Conservation (phyloP, 441 rosid genomes). For the Populus tomentosa region DNA sequence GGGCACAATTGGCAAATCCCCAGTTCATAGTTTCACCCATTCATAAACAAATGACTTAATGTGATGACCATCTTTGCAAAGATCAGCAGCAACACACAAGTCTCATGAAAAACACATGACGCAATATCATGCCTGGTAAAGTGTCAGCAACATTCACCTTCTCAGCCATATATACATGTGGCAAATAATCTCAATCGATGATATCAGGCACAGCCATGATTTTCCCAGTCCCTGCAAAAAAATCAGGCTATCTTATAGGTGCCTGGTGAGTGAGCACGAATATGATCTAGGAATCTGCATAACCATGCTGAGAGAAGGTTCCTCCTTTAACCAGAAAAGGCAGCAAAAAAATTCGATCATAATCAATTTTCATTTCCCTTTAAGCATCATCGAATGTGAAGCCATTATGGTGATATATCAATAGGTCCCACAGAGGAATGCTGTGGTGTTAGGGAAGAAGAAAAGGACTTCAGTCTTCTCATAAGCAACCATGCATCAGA, state of each 20-base stretch:
- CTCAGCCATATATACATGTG: neutral
- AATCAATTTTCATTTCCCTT: neutral
- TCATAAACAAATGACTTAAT: neutral
- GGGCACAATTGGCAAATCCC: neutral
- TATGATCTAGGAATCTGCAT: neutral
- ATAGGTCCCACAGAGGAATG: constrained; percentile 16
- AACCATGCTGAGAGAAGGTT: neutral
- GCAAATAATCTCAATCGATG: neutral
- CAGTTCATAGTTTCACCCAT: neutral
- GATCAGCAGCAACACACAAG: neutral
- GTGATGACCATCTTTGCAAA: neutral
- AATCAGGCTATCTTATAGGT: neutral
- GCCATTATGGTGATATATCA: constrained; percentile 47
- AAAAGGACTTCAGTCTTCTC: constrained; percentile 44
- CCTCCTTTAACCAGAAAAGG: neutral
- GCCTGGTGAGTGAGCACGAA: neutral
- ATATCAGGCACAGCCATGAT: neutral
- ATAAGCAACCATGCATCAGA: constrained; percentile 77
- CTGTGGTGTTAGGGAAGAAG: constrained; percentile 22
- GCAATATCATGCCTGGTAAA: neutral
- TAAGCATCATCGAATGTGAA: neutral
- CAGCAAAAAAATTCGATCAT: neutral
- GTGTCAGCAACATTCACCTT: constrained; percentile 1
- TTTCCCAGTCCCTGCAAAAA: neutral
- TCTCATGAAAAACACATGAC: neutral